Base-by-base conservation (phyloP, 257 asterid species). In the Echites panduratus region DNA sequence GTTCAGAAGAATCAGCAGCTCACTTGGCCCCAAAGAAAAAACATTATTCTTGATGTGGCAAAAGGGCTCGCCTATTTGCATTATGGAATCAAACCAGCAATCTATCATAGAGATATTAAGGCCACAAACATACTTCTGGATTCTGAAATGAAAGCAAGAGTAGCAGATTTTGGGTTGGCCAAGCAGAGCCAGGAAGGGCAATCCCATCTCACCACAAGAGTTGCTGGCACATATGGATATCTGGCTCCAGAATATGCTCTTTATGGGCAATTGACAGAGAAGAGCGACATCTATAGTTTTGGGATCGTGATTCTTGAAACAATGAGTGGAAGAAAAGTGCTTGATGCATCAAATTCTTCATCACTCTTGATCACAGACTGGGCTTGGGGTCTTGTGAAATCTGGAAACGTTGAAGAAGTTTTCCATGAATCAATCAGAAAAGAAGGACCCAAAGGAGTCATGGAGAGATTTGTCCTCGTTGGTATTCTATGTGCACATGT, bases 401-500 rank as follows among this genome's bases (percentile, higher is more conserved):
- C 75, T 17, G 75, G 68, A 20, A 57, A 71, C 20, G 49, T 71
- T 20, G 11, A 58, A 20, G 66, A 56, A 0, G 68, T 71, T 71
- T 64, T 71, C n/a, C 68, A 71, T 57, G 41, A 45, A 22, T 54
- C 68, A 11, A 29, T 71, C 32, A 41, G 63, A 35, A 57, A 58
- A 2, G 68, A 57, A 54, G 75, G 61, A 20, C 75, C 75, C 13
- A 71, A 6, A 64, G 75, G 75, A 4, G 35, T 71, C 3, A 71
- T 71, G 75, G 75, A 71, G 68, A 71, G 75, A 58, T 71, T 71
- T 26, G 75, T 71, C 27, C 53, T 57, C 22, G 75, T 71, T 24
- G 75, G 75, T 9, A 57, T 71, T n/a, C 61, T 71, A 6, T 71
- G 75, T 71, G 75, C 75, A 41, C 75, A 71, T 71, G 75, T 71